Conservation (phyloP, 2,329 filamentous ascomycete species). For the Camillea tinctor region DNA sequence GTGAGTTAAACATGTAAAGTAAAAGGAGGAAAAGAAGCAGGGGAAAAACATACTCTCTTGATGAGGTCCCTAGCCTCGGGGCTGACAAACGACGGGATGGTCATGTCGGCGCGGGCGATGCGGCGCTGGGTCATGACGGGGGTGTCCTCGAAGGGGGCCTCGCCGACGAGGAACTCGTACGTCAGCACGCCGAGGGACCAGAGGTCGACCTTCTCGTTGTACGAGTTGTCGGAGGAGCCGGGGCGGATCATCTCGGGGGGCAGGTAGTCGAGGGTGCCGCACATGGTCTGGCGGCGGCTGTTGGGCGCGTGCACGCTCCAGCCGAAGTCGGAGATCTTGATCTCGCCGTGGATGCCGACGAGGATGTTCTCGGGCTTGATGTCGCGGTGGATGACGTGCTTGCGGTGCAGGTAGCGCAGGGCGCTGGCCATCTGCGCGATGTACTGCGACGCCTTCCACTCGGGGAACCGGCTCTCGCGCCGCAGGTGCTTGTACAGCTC, state of each 20-base stretch:
- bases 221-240: constrained; percentile 79
- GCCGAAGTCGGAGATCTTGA: constrained; percentile 97
- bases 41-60: constrained; percentile 65
- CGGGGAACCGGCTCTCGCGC: constrained; percentile 75
- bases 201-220: constrained; percentile 92
- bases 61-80: constrained; percentile 89
- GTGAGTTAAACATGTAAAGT: constrained; percentile 14
- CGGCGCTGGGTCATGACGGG: constrained; percentile 90
- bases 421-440: constrained; percentile 90
- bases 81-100: constrained; percentile 85
- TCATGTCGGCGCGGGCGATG: constrained; percentile 89
- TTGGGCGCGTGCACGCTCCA: constrained; percentile 98
- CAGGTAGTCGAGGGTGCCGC: constrained; percentile 94
- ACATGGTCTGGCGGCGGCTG: constrained; percentile 90
- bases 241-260: constrained; percentile 96
- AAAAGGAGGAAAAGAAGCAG: neutral
- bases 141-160: constrained; percentile 95
- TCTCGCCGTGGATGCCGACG: constrained; percentile 92
- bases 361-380: constrained; percentile 99
- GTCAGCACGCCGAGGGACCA: constrained; percentile 95
- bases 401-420: constrained; percentile 87
- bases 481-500: constrained; percentile 87
- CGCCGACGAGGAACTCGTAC: constrained; percentile 94
- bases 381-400: constrained; percentile 95
- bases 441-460: constrained; percentile 84